These are phyloP conservation scores for Barbatosphaeria neglecta DNA, from an alignment of 495 filamentous ascomycete genomes.

Conservation along the genomic window DNA sequence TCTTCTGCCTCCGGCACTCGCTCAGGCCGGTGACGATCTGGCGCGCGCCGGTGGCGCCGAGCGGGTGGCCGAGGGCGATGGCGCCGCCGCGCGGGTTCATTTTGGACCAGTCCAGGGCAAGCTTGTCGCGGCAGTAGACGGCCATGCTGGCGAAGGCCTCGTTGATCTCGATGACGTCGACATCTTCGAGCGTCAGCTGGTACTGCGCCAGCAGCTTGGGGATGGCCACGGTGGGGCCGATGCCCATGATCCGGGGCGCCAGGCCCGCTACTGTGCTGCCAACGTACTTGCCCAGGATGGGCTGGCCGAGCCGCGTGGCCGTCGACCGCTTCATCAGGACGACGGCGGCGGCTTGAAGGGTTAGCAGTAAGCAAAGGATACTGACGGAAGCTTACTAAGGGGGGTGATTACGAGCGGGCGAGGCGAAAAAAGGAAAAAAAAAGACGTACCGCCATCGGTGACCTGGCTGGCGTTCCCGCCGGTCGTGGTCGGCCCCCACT, in stretches of 20 bases:
- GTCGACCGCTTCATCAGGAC: conserved; percentile 90
- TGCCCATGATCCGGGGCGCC: conserved; percentile 91
- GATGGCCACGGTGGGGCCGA: conserved; percentile 86
- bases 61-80: conserved; percentile 66
- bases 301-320: conserved; percentile 77
- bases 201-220: conserved; percentile 82
- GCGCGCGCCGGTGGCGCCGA: conserved; percentile 68
- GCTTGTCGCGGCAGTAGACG: conserved; percentile 73
- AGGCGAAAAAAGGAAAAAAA: not conserved
- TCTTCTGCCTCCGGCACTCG: conserved; percentile 65
- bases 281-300: conserved; percentile 89
- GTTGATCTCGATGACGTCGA: conserved; percentile 89
- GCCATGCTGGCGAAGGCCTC: conserved; percentile 98
- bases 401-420: not conserved
- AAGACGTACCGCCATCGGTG: conserved; percentile 61
- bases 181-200: conserved; percentile 66
- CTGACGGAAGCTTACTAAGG: no score
- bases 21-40: conserved; percentile 80
- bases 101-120: conserved; percentile 71
- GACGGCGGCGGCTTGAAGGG: conserved; percentile 55
- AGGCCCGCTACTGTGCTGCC: conserved; percentile 84
- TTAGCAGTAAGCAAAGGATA: no score
- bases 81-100: conserved; percentile 82
- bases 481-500: conserved; percentile 77
- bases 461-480: conserved; percentile 96